These are phyloP conservation scores for Suillus subluteus DNA, from an alignment of 768 basidiomycete genomes.

Conservation along the genomic window DNA sequence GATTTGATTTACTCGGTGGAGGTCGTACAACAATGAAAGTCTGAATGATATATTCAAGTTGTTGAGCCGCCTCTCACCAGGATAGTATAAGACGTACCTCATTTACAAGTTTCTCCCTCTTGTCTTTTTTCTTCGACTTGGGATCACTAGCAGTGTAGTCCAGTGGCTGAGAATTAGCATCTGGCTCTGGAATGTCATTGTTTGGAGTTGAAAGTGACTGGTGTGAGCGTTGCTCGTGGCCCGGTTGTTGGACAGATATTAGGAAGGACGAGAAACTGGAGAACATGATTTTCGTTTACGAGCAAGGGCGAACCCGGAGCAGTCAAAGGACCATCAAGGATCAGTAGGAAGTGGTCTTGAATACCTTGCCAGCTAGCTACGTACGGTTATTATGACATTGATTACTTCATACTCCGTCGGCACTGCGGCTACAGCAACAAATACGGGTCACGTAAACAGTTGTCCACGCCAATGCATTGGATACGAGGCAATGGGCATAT, in stretches of 20 bases:
- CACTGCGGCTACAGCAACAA: neutral
- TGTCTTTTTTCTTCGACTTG: slow-evolving; percentile 50
- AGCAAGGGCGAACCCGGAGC: slow-evolving; percentile 2
- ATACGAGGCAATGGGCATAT: no score
- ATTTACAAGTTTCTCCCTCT: slow-evolving; percentile 45
- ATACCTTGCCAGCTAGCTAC: neutral
- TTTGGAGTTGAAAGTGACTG: slow-evolving; percentile 24
- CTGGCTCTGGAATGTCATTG: slow-evolving; percentile 10
- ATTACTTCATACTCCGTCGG: slow-evolving; percentile 5
- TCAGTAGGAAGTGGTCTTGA: neutral
- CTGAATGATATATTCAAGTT: slow-evolving; percentile 40
- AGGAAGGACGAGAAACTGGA: slow-evolving; percentile 55
- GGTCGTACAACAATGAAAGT: slow-evolving; percentile 92
- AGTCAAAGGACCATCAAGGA: slow-evolving; percentile 12
- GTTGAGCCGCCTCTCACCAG: slow-evolving; percentile 8
- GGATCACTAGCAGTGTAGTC: slow-evolving; percentile 31
- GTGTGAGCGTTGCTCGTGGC: slow-evolving; percentile 27
- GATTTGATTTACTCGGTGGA: slow-evolving; percentile 82
- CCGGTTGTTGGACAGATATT: slow-evolving; percentile 48
- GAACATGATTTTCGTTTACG: slow-evolving; percentile 43
- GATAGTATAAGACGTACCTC: slow-evolving; percentile 43
- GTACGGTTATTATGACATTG: slow-evolving; percentile 2
- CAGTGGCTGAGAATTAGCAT: slow-evolving; percentile 14
- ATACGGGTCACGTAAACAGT: neutral
- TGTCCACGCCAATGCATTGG: neutral